Conservation (phyloP, 192 early-diverging fungal species). For the Coemansia sp. region DNA sequence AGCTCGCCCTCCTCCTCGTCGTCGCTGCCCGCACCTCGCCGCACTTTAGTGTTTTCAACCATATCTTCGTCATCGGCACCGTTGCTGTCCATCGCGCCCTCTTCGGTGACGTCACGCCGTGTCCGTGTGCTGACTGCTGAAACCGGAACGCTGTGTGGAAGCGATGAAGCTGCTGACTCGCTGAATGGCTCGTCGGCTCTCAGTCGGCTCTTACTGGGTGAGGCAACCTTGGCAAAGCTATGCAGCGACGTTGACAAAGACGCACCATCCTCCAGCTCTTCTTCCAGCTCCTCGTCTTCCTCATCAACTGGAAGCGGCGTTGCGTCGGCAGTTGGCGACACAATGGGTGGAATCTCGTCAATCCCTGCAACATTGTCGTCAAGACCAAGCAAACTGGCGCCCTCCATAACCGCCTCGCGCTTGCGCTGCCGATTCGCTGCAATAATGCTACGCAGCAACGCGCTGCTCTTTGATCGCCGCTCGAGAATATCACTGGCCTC, state of each 20-base stretch:
- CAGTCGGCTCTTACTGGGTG: slow-evolving; percentile 3
- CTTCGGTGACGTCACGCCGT: slow-evolving; percentile 5
- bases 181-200: background rate
- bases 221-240: background rate
- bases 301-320: background rate
- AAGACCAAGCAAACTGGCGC: slow-evolving; percentile 1
- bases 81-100: slow-evolving; percentile 1
- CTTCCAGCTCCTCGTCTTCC: slow-evolving; percentile 10
- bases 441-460: slow-evolving; percentile 48
- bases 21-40: background rate
- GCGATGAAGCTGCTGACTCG: background rate
- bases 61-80: background rate
- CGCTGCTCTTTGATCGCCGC: slow-evolving; percentile 32
- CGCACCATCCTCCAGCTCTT: background rate
- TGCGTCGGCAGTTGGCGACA: slow-evolving; percentile 10
- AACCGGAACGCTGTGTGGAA: slow-evolving; percentile 1
- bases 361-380: slow-evolving; percentile 10
- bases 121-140: slow-evolving; percentile 7
- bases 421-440: slow-evolving; percentile 45
- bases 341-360: slow-evolving; percentile 12
- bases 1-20: slow-evolving; percentile 50
- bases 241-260: slow-evolving; percentile 8
- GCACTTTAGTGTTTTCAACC: background rate
- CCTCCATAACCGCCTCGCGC: slow-evolving; percentile 7
- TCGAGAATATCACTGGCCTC: slow-evolving; percentile 14